A percentile compares a stretch with the other conserved stretches of the same genome.
Evolutionary conservation across 371 early-diverging fungal genomes (phyloP).

Genomic region (Umbelopsis sp.): DNA sequence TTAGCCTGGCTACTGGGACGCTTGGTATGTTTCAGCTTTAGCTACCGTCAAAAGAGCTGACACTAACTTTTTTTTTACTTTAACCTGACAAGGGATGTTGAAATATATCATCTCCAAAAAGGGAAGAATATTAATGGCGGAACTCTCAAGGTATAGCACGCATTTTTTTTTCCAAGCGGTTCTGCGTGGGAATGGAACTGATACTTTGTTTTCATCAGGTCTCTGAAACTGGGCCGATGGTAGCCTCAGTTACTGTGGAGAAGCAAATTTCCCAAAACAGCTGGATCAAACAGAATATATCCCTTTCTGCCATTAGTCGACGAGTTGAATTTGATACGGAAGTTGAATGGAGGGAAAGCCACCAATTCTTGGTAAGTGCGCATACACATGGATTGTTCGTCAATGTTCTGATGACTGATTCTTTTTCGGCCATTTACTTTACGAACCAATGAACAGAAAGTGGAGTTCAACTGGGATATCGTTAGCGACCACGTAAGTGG

Average conservation of each 20-base stretch:
- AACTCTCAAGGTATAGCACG: constrained; percentile 11
- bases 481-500: constrained; percentile 31
- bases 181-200: background rate
- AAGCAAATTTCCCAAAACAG: constrained; percentile 70
- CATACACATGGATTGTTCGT: too few species aligned
- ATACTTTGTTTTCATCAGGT: constrained; percentile 21
- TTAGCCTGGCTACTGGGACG: constrained; percentile 23
- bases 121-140: constrained; percentile 42
- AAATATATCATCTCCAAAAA: constrained; percentile 85
- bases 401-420: constrained; percentile 1
- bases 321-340: constrained; percentile 84
- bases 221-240: constrained; percentile 66
- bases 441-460: constrained; percentile 61
- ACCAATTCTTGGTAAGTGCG: constrained; percentile 61
- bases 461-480: constrained; percentile 90
- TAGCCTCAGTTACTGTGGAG: constrained; percentile 66
- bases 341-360: constrained; percentile 90
- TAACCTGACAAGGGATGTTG: constrained; percentile 47
- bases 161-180: too few species aligned
- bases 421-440: background rate
- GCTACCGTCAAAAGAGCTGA: background rate
- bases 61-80: too few species aligned
- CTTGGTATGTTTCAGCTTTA: constrained; percentile 6
- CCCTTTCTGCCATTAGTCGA: constrained; percentile 65
- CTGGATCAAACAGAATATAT: constrained; percentile 74